Base-by-base conservation (phyloP, 2,329 filamentous ascomycete genomes). In the Talaromyces sp. region DNA sequence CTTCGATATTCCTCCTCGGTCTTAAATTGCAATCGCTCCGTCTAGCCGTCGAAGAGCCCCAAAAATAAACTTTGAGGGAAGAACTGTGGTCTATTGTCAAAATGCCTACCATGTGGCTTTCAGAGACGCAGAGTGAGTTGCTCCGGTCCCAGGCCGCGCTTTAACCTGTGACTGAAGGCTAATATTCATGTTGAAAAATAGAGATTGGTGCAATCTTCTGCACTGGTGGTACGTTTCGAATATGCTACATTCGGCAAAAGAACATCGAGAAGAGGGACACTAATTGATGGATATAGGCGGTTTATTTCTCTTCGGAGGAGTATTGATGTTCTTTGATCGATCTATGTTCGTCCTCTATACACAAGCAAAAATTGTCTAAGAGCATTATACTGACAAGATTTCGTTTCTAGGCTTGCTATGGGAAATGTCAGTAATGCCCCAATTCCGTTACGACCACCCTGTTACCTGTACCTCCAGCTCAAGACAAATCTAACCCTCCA, bases 171-270 rank as follows among this genome's bases (percentile, higher is more conserved):
- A 24, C 16, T 54, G 49, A 24, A 35, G 22, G 24, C 50, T 66
- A 54, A 62, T n/a, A 9, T 8, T 3, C 47, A 9, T 31, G 45
- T 47, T 6, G 13, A 66, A 66, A n/a, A 58, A 72, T 74, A 98
- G 95, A 99, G 81, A 90, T 98, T 74, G 95, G 95, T 72, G 93
- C 97, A 68, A 92, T 93, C 77, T 99, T 99, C 84, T 98, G 95
- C 86, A 95, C 92, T 75, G 94, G 93, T 75, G 94, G 93, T 97
- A 89, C 72, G 91, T 90, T 45, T 16, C 24, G 33, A 8, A 35
- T 41, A 10, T 45, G 4, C 13, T 37, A 43, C 13, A 47, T 3
- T 11, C 22, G 16, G 39, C 39, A 31, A 62, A 52, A 16, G 16
- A 50, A 31, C 3, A 54, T 22, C 35, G 8, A 50, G 3, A 31